Percentiles rank a stretch among this genome's conserved stretches.
These are phyloP conservation scores for Helotiales sp. DNA, from an alignment of 2,329 filamentous ascomycete species.

Conservation along the genomic window DNA sequence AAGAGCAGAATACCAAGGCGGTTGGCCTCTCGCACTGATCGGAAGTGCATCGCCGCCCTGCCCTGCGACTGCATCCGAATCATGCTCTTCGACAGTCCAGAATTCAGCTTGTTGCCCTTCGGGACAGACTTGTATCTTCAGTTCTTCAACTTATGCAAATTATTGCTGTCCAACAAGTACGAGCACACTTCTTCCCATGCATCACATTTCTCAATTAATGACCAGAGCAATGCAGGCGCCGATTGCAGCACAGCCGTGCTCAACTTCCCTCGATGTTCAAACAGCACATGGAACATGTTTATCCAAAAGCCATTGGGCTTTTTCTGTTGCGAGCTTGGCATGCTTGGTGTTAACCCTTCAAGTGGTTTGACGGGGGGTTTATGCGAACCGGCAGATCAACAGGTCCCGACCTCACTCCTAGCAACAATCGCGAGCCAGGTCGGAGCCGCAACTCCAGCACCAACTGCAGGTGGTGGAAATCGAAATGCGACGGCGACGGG, in stretches of 20 bases:
- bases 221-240: background rate
- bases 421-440: conserved; percentile 21
- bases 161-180: conserved; percentile 27
- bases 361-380: conserved; percentile 11
- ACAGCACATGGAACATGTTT: conserved; percentile 23
- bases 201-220: no score
- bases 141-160: background rate
- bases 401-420: conserved; percentile 17
- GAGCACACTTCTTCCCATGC: no score
- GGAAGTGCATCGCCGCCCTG: conserved; percentile 5
- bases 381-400: conserved; percentile 22
- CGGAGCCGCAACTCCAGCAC: conserved; percentile 14
- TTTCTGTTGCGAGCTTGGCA: conserved; percentile 23
- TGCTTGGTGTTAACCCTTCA: conserved; percentile 14
- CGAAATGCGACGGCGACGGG: conserved; percentile 11
- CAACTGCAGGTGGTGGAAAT: conserved; percentile 4
- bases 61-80: conserved; percentile 9
- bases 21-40: conserved; percentile 20
- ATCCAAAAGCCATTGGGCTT: conserved; percentile 6
- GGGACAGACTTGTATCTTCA: conserved; percentile 19
- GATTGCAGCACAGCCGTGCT: conserved; percentile 19
- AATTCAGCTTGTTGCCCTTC: conserved; percentile 23
- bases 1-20: conserved; percentile 22
- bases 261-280: conserved; percentile 24
- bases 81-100: background rate